phyloP scores from a whole-genome alignment of 176 grass and related monocot species.

The Musa schizocarpa region DNA sequence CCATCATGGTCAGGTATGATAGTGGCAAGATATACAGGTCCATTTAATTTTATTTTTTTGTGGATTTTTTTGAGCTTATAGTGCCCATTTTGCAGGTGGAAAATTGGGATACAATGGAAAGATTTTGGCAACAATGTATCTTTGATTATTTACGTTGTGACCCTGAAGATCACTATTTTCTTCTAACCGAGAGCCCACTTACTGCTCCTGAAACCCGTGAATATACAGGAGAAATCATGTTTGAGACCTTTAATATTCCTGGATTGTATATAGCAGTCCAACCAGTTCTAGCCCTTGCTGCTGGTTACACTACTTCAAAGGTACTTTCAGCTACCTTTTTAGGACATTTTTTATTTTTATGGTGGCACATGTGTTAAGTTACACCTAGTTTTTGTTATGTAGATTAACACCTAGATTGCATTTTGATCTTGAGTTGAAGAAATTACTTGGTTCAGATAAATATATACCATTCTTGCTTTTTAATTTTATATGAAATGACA shows the following conservation, averaged over 20 bases:
- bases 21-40: background rate
- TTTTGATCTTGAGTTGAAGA: too few species aligned
- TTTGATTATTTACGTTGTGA: conserved; percentile 91
- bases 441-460: too few species aligned
- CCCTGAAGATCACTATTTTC: conserved; percentile 91
- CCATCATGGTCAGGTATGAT: conserved; percentile 73
- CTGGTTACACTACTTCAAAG: conserved; percentile 94
- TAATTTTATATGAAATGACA: too few species aligned
- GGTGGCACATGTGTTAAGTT: too few species aligned
- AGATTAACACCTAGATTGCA: too few species aligned
- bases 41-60: background rate
- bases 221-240: conserved; percentile 97
- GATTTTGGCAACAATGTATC: conserved; percentile 98
- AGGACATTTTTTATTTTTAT: too few species aligned
- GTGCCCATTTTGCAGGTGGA: conserved; percentile 44
- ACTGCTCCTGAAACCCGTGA: conserved; percentile 84
- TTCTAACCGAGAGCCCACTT: conserved; percentile 85
- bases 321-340: conserved; percentile 28
- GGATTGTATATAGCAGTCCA: conserved; percentile 88
- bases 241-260: conserved; percentile 95
- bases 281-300: conserved; percentile 84
- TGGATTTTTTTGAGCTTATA: background rate
- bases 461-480: too few species aligned
- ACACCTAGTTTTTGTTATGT: too few species aligned
- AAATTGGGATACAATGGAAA: conserved; percentile 98